Conservation (phyloP, 257 asterid genomes). For the Scutellaria baicalensis region DNA sequence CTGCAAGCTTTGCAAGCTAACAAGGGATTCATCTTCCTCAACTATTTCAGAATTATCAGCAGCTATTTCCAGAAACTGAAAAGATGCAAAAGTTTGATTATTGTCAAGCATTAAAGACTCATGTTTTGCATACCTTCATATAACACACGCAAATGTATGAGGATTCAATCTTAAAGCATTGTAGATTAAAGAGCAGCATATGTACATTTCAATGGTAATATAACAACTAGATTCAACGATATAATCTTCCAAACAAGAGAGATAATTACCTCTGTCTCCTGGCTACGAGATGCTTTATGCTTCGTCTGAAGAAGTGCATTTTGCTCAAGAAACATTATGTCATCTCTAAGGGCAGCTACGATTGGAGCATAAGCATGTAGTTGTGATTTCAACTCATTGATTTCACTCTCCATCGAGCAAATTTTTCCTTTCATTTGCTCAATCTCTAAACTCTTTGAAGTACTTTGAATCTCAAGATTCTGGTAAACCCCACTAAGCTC, state of each 20-base stretch:
- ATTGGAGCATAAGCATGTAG: constrained; percentile 56
- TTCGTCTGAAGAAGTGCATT: constrained; percentile 54
- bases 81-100: neutral
- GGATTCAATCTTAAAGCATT: too few species aligned
- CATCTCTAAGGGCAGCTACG: constrained; percentile 55
- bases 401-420: constrained; percentile 53
- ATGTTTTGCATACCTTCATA: too few species aligned
- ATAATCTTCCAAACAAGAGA: too few species aligned
- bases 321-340: constrained; percentile 60
- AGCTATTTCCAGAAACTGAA: constrained; percentile 37
- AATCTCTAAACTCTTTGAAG: constrained; percentile 48
- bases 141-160: too few species aligned
- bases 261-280: constrained; percentile 47
- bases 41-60: constrained; percentile 22
- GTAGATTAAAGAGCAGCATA: too few species aligned
- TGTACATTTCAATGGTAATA: too few species aligned
- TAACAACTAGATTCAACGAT: too few species aligned
- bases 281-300: constrained; percentile 23
- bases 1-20: constrained; percentile 50
- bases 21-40: constrained; percentile 28
- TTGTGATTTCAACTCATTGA: constrained; percentile 49
- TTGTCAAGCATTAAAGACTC: too few species aligned
- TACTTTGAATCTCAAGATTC: constrained; percentile 40
- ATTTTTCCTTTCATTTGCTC: constrained; percentile 55
- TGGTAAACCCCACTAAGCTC: constrained; percentile 60